Base-by-base conservation (phyloP, 257 asterid genomes). In the Rauvolfia tetraphylla region DNA sequence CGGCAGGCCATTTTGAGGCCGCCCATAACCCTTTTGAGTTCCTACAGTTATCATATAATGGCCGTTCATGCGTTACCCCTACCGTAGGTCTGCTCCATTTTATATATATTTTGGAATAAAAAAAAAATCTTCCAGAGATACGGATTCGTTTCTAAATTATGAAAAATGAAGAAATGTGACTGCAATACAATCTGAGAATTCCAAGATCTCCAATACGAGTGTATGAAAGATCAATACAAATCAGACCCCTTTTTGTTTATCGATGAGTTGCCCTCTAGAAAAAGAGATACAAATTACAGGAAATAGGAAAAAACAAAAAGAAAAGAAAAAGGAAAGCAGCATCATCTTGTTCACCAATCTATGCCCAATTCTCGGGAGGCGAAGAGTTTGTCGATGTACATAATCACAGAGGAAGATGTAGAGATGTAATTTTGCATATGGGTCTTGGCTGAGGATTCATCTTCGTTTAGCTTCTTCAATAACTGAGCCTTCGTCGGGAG, bases 401-500 rank as follows among this genome's bases (percentile, higher is more conserved):
- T 18, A 38, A 92, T 68, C 12, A 94, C 92, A 7, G 83, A 81
- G 67, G 74, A 84, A 53, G 90, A 86, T 3, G 95, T 79, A 48
- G 87, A 78, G 39, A 90, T 71, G 67, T 82, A 94, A 79, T 57
- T 87, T 83, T 88, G 93, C 98, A 94, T 94, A 86, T 88, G 89
- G 59, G 79, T 79, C 81, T 65, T 88, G 34, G 97, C 97, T 4
- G 97, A 87, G 39, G 76, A 73, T 84, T 90, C 98, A 79, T 95
- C 96, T 88, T 95, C 98, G 48, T 92, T 89, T 77, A 95, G 96
- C 79, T 92, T 95, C 81, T 73, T 84, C 86, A 95, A 54, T 34
- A 95, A 87, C 78, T 95, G 98, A 72, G 89, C 84, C 78, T 87
- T 93, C 4, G 97, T 88, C 25, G 98, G 98, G 78, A 95, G 96